Percentiles rank a stretch among this genome's conserved stretches.
These are phyloP conservation scores for Phytophthora tubulina DNA, from an alignment of 352 stramenopile genomes.

Conservation along the genomic window DNA sequence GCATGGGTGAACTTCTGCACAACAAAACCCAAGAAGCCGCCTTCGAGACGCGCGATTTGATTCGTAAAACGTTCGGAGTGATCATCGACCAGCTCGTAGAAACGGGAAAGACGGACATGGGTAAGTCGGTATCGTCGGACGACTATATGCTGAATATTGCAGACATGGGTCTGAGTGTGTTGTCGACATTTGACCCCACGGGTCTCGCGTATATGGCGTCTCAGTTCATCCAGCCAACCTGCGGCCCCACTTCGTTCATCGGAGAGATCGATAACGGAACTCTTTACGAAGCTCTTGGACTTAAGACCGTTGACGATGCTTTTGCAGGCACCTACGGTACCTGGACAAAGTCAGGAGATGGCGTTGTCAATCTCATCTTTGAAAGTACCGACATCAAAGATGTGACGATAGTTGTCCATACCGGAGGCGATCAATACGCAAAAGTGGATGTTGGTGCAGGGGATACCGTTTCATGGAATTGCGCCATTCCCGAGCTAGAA, in stretches of 20 bases:
- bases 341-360: slow-evolving; percentile 42
- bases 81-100: slow-evolving; percentile 36
- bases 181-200: slow-evolving; percentile 49
- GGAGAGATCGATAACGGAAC: slow-evolving; percentile 46
- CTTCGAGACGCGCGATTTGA: slow-evolving; percentile 31
- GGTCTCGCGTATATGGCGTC: slow-evolving; percentile 46
- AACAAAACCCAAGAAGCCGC: slow-evolving; percentile 31
- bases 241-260: slow-evolving; percentile 37
- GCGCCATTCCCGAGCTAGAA: slow-evolving; percentile 29
- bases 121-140: slow-evolving; percentile 15
- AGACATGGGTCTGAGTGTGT: slow-evolving; percentile 40
- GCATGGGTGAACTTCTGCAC: slow-evolving; percentile 31
- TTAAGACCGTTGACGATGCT: slow-evolving; percentile 27
- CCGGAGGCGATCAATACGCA: slow-evolving; percentile 30
- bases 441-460: slow-evolving; percentile 24
- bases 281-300: slow-evolving; percentile 28
- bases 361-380: slow-evolving; percentile 35
- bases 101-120: slow-evolving; percentile 28
- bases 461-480: slow-evolving; percentile 28
- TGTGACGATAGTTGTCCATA: slow-evolving; percentile 32
- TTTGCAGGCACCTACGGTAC: slow-evolving; percentile 39
- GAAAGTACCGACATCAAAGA: slow-evolving; percentile 31
- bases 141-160: slow-evolving; percentile 48
- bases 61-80: slow-evolving; percentile 33
- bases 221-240: slow-evolving; percentile 50